phyloP scores from a whole-genome alignment of 495 filamentous ascomycete genomes.

The Bathelium albidoporum region DNA sequence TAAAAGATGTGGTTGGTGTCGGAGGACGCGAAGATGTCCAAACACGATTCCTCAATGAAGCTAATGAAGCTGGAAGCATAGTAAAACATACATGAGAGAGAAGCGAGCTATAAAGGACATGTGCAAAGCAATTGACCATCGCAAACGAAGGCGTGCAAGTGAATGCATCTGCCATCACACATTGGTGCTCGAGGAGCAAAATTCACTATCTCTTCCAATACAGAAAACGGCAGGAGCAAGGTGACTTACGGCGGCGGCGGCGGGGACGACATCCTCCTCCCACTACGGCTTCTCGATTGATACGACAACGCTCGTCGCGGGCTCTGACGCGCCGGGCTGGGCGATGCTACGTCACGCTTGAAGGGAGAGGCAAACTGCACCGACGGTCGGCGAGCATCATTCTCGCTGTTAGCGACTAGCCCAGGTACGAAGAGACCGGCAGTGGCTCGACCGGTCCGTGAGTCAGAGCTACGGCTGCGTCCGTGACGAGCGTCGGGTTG shows the following conservation, averaged over 20 bases:
- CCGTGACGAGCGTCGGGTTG: background rate
- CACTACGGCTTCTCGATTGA: background rate
- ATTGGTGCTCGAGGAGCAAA: no score
- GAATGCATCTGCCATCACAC: no score
- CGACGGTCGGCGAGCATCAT: background rate
- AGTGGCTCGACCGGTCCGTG: background rate
- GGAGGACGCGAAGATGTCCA: background rate
- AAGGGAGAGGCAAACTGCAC: constrained; percentile 1
- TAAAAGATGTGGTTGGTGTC: background rate
- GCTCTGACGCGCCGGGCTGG: background rate
- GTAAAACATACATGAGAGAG: background rate
- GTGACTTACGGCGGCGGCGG: background rate
- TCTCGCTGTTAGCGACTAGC: background rate
- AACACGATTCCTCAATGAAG: background rate
- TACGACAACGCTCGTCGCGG: background rate
- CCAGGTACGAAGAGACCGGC: background rate
- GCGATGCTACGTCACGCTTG: background rate
- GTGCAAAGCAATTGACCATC: no score
- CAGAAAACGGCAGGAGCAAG: background rate
- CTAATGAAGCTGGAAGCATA: background rate
- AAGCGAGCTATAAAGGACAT: no score
- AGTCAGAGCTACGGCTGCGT: background rate
- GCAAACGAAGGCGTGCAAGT: no score
- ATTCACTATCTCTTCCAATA: background rate
- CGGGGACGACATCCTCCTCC: background rate